These are phyloP conservation scores for Trichomonas tenax DNA, from an alignment of 208 protist genomes.

Conservation along the genomic window DNA sequence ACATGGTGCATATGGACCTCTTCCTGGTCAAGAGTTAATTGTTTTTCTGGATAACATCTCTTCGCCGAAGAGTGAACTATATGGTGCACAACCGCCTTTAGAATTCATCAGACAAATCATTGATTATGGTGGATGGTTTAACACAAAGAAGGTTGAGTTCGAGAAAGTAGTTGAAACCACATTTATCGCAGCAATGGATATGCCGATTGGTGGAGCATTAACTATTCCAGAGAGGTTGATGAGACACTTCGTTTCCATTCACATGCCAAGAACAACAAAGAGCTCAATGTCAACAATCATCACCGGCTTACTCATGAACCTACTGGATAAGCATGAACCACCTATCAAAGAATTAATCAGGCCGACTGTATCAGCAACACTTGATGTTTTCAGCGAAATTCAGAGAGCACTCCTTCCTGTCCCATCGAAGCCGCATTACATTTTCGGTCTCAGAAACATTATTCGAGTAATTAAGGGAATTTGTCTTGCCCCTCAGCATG, in stretches of 20 bases:
- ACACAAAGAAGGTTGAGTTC: conserved; percentile 76
- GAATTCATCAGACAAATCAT: conserved; percentile 88
- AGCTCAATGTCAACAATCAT: conserved; percentile 45
- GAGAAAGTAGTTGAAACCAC: conserved; percentile 72
- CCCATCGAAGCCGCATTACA: conserved; percentile 90
- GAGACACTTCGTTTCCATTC: conserved; percentile 82
- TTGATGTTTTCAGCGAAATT: conserved; percentile 40
- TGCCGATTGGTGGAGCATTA: conserved; percentile 75
- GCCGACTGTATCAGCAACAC: conserved; percentile 27
- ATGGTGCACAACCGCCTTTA: conserved; percentile 82
- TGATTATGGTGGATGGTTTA: conserved; percentile 83
- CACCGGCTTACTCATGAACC: conserved; percentile 35
- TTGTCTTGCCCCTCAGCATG: conserved; percentile 22
- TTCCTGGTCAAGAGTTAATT: conserved; percentile 58
- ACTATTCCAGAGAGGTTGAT: conserved; percentile 79
- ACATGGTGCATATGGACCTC: not conserved
- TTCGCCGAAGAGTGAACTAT: conserved; percentile 79
- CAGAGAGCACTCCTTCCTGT: conserved; percentile 64
- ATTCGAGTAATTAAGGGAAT: conserved; percentile 58
- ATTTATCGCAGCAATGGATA: conserved; percentile 77
- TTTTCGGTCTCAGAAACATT: conserved; percentile 88
- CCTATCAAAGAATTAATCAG: conserved; percentile 48
- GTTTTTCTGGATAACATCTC: conserved; percentile 93
- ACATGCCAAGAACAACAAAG: not conserved
- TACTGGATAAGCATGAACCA: conserved; percentile 39